Percentiles rank a stretch among this genome's conserved stretches.
Evolutionary conservation across 2,329 filamentous ascomycete genomes (phyloP).

Genomic region (Colletotrichum incanum): DNA sequence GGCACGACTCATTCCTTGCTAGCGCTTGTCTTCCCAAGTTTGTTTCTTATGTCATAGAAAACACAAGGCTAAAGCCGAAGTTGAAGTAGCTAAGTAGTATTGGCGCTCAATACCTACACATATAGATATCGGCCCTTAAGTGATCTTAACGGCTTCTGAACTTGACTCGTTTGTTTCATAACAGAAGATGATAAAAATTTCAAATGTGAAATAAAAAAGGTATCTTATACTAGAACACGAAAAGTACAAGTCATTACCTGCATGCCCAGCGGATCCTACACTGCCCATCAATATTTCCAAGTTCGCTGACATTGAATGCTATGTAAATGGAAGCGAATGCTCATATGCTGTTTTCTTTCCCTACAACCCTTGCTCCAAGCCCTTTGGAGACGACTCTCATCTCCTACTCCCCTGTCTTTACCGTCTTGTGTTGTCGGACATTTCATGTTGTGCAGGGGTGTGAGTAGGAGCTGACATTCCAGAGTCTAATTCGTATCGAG

Average conservation of each 20-base stretch:
- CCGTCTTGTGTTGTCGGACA: background rate
- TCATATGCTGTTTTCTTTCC: background rate
- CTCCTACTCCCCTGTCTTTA: background rate
- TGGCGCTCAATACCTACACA: too few relatives aligned
- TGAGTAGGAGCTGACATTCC: background rate
- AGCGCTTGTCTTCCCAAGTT: background rate
- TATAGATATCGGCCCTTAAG: too few relatives aligned
- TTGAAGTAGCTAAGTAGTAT: background rate
- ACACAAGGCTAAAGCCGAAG: background rate
- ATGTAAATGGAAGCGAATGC: background rate
- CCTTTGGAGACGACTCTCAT: background rate
- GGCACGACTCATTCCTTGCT: background rate
- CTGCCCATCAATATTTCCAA: background rate
- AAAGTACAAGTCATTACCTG: background rate
- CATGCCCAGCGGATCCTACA: background rate
- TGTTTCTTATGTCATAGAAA: background rate
- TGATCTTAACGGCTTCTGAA: background rate
- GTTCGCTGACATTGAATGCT: background rate
- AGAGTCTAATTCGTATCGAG: constrained; percentile 37
- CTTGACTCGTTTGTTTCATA: rapidly evolving
- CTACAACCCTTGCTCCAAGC: too few relatives aligned
- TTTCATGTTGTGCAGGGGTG: background rate
- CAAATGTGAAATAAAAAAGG: background rate
- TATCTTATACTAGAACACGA: background rate
- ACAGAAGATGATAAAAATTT: background rate